These are phyloP conservation scores for Torulaspora globosa DNA, from an alignment of 1,139 yeast genomes.

Conservation along the genomic window DNA sequence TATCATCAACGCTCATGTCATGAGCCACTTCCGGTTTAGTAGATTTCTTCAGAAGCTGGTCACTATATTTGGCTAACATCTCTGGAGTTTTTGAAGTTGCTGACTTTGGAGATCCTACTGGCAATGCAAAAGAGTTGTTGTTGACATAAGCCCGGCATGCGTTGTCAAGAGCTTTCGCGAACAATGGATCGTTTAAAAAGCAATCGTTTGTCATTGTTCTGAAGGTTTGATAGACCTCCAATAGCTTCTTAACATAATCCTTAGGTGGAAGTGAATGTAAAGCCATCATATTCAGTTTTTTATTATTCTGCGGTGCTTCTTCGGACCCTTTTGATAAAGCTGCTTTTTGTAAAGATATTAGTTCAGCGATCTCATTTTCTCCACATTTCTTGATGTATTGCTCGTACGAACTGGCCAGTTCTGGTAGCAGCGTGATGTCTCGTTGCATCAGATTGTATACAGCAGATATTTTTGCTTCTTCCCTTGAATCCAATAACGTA, in stretches of 20 bases:
- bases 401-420: constrained; percentile 66
- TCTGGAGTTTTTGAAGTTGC: constrained; percentile 77
- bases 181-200: constrained; percentile 76
- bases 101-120: constrained; percentile 47
- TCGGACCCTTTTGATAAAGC: constrained; percentile 17
- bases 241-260: constrained; percentile 70
- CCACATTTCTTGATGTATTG: constrained; percentile 56
- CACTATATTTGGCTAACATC: constrained; percentile 83
- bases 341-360: constrained; percentile 27
- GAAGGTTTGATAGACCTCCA: constrained; percentile 52
- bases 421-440: constrained; percentile 51
- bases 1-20: constrained; percentile 74
- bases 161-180: constrained; percentile 82
- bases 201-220: constrained; percentile 56
- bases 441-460: constrained; percentile 74
- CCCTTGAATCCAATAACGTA: constrained; percentile 66
- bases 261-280: constrained; percentile 47
- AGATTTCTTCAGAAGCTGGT: constrained; percentile 71
- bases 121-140: constrained; percentile 72
- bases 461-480: constrained; percentile 71
- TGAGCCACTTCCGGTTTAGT: constrained; percentile 59
- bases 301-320: constrained; percentile 17
- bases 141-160: constrained; percentile 88
- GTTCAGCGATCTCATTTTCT: constrained; percentile 28
- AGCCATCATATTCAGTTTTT: constrained; percentile 18